These are phyloP conservation scores for Litsea cubeba DNA, from an alignment of 164 flowering plant species.

Conservation along the genomic window DNA sequence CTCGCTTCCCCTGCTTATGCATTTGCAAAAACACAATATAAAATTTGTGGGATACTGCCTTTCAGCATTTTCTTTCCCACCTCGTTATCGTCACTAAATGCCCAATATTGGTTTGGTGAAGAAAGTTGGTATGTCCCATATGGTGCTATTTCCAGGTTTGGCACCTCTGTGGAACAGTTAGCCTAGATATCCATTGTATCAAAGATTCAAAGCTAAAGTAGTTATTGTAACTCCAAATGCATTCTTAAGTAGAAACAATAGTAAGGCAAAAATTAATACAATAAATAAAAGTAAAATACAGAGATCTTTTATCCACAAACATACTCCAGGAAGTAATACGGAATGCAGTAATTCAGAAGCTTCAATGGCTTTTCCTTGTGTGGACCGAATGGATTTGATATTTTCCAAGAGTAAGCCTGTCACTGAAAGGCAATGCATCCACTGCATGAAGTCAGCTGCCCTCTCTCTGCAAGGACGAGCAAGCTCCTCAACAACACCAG, in stretches of 20 bases:
- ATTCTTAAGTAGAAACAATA: background rate
- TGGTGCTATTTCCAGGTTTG: background rate
- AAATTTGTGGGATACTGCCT: background rate
- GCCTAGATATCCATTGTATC: background rate
- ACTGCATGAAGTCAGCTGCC: conserved; percentile 80
- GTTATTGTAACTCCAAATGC: no score
- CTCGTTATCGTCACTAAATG: background rate
- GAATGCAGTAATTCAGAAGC: conserved; percentile 67
- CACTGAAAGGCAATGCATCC: conserved; percentile 95
- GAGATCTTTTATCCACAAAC: background rate
- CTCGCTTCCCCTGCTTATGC: background rate
- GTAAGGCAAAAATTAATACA: background rate
- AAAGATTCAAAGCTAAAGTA: background rate
- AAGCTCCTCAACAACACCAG: conserved; percentile 64
- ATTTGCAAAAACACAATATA: background rate
- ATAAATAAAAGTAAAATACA: background rate
- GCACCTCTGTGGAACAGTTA: background rate
- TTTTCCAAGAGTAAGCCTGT: conserved; percentile 71
- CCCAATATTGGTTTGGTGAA: background rate
- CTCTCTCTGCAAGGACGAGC: conserved; percentile 93
- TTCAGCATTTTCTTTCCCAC: background rate
- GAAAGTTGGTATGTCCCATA: background rate
- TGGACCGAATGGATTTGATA: conserved; percentile 40
- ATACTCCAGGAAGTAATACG: conserved; percentile 87
- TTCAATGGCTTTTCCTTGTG: conserved; percentile 53